phyloP scores from a whole-genome alignment of 768 basidiomycete species.

The Termitomyces sp. region DNA sequence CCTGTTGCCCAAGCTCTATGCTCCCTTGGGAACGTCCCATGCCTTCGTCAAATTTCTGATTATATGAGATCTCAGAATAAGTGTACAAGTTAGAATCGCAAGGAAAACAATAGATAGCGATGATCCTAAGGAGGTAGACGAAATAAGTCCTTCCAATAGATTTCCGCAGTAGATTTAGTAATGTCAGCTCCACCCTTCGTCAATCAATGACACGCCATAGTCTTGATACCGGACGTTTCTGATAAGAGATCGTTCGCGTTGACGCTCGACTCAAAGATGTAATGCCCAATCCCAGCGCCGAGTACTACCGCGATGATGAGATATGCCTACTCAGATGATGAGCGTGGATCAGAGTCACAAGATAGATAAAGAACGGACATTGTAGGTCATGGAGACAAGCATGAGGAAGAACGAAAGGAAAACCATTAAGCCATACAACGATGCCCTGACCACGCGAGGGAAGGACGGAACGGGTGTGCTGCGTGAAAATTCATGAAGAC shows the following conservation, averaged over 20 bases:
- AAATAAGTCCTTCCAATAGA: background rate
- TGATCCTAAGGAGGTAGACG: background rate
- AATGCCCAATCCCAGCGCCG: slow-evolving; percentile 83
- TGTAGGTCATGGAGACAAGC: slow-evolving; percentile 97
- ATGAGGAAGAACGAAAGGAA: slow-evolving; percentile 88
- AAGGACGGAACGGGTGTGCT: slow-evolving; percentile 47
- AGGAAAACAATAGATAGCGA: background rate
- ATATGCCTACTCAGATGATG: slow-evolving; percentile 54
- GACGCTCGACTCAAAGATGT: slow-evolving; percentile 61
- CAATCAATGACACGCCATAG: slow-evolving; percentile 73
- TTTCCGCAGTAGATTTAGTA: background rate
- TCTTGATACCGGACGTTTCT: slow-evolving; percentile 42
- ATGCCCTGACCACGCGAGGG: slow-evolving; percentile 53
- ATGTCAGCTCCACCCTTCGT: background rate
- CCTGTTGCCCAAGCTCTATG: background rate
- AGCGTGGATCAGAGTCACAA: background rate
- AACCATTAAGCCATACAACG: slow-evolving; percentile 68
- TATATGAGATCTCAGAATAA: no score
- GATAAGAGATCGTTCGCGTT: slow-evolving; percentile 54
- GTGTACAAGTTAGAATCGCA: background rate
- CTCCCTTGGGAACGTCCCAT: background rate
- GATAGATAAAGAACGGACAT: slow-evolving; percentile 44
- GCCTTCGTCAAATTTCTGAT: background rate
- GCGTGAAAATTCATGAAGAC: background rate
- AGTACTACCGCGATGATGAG: slow-evolving; percentile 77